These are phyloP conservation scores for Nemania abortiva DNA, from an alignment of 2,329 filamentous ascomycete species.

Conservation along the genomic window DNA sequence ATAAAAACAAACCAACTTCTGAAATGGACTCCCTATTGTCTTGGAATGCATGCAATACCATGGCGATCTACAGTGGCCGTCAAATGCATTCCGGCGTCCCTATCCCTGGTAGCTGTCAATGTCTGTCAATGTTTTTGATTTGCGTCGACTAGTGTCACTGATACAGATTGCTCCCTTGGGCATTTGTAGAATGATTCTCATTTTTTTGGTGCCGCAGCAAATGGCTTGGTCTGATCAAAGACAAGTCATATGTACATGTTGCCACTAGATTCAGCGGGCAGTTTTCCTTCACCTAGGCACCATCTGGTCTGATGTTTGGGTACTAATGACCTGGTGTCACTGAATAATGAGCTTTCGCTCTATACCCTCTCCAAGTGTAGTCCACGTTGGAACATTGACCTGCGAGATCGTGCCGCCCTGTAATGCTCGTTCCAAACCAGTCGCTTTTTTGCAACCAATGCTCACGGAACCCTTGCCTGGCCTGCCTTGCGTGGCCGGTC, in stretches of 20 bases:
- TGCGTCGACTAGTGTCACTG: slow-evolving; percentile 33
- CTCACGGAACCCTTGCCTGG: slow-evolving; percentile 28
- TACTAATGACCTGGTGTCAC: slow-evolving; percentile 35
- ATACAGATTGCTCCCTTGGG: slow-evolving; percentile 30
- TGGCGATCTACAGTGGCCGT: slow-evolving; percentile 27
- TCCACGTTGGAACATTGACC: slow-evolving; percentile 37
- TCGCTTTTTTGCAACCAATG: slow-evolving; percentile 36
- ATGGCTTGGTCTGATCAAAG: slow-evolving; percentile 36
- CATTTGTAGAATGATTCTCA: slow-evolving; percentile 45
- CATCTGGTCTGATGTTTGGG: slow-evolving; percentile 37
- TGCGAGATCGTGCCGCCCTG: slow-evolving; percentile 32
- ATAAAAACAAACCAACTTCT: slow-evolving; percentile 45
- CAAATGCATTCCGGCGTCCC: slow-evolving; percentile 26
- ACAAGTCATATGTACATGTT: slow-evolving; percentile 49
- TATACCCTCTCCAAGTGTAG: slow-evolving; percentile 40
- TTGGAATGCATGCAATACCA: slow-evolving; percentile 44
- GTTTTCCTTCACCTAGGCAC: slow-evolving; percentile 37
- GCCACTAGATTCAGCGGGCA: slow-evolving; percentile 39
- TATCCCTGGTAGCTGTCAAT: slow-evolving; percentile 23
- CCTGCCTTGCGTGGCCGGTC: slow-evolving; percentile 26
- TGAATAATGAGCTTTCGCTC: slow-evolving; percentile 36
- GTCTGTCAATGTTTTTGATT: slow-evolving; percentile 35
- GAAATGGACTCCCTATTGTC: slow-evolving; percentile 43
- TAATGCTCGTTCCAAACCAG: slow-evolving; percentile 23
- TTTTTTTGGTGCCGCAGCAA: slow-evolving; percentile 42